phyloP scores from a whole-genome alignment of 495 filamentous ascomycete genomes.

The Aspergillus biplanus region DNA sequence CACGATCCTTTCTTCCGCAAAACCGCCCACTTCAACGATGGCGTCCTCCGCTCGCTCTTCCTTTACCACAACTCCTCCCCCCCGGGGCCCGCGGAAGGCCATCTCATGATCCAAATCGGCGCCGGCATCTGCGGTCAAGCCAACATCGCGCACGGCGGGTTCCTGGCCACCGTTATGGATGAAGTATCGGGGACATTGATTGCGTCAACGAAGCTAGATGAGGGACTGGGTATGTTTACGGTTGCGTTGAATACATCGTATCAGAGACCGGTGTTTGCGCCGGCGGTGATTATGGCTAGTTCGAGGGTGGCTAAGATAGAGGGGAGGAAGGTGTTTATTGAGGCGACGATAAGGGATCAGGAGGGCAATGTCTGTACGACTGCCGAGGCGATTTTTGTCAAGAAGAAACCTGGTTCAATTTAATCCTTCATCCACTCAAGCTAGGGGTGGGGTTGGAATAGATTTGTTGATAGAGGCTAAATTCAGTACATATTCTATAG shows the following conservation, averaged over 20 bases:
- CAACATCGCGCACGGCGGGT: conserved; percentile 18
- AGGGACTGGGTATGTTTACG: conserved; percentile 20
- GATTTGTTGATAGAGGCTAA: not conserved
- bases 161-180: conserved; percentile 19
- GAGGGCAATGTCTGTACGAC: conserved; percentile 16
- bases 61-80: not conserved
- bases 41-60: conserved; percentile 1
- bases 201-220: conserved; percentile 8
- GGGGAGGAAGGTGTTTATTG: conserved; percentile 23
- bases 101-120: conserved; percentile 15
- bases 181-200: conserved; percentile 17
- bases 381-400: conserved; percentile 20
- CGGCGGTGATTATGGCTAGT: conserved; percentile 16
- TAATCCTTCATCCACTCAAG: not conserved
- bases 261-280: conserved; percentile 11
- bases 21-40: not conserved
- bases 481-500: conserved; percentile 2
- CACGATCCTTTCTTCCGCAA: conserved; percentile 1
- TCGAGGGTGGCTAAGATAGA: conserved; percentile 14
- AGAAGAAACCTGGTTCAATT: conserved; percentile 1
- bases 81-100: not conserved
- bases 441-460: not conserved
- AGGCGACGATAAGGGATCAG: conserved; percentile 15
- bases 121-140: conserved; percentile 8
- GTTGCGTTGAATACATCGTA: conserved; percentile 13